Base-by-base conservation (phyloP, 441 rosid species). In the Populus hybrid region DNA sequence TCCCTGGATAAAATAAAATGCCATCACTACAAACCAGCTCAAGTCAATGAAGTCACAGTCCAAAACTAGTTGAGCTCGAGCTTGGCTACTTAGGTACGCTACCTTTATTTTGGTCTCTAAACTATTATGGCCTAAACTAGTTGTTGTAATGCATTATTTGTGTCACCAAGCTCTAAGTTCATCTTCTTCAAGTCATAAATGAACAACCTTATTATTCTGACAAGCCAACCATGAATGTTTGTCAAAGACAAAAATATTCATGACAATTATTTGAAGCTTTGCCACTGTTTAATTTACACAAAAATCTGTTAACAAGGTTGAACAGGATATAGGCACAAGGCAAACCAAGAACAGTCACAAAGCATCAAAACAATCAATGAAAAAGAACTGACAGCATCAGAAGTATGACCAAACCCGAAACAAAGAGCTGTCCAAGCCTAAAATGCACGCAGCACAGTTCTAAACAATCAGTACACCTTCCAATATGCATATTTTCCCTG, bases 401-500 rank as follows among this genome's bases (percentile, higher is more conserved):
- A 46, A 14, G 6, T 46, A 14, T 46, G 57, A 14, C 7, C 57
- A 46, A 46, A 14, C 18, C 57, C 57, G 57, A 46, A 46, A 11
- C 6, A 46, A 46, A 46, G 57, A 46, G 57, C 16, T 0, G 6
- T 46, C 57, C 57, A 12, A 14, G 20, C 57, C 57, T 14, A 46
- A 64, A 64, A 64, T 8, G n/a, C 24, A 64, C 1, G 67, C 67
- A 64, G 40, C 14, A 71, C n/a, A 21, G 30, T 14, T 42, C 40
- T 18, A 11, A 69, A 21, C 8, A 70, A 67, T 57, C 18, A 26
- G 59, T 20, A 42, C 69, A 75, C 65, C 59, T 26, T 50, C 77
- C 67, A 78, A 38, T 59, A 75, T 59, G 26, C n/a, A 74, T 36
- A 72, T 75, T 57, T 59, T 32, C 16, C 18, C 18, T 18, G 12